Evolutionary conservation across 768 basidiomycete genomes (phyloP).

Genomic region (Podaxis pistillaris): DNA sequence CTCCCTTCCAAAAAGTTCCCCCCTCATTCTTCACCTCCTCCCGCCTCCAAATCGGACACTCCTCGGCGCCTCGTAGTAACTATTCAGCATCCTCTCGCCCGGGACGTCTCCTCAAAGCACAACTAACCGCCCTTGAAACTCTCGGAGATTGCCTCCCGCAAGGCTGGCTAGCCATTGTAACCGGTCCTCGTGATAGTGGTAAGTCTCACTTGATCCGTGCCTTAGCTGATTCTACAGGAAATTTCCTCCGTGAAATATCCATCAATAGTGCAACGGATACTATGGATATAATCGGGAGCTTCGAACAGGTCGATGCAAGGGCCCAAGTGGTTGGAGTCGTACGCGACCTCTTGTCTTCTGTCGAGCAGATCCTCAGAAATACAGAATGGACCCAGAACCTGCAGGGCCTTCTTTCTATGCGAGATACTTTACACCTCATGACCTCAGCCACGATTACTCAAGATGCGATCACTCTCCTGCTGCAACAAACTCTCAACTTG

Average conservation of each 20-base stretch:
- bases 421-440: slow-evolving; percentile 15
- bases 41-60: slow-evolving; percentile 67
- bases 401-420: slow-evolving; percentile 5
- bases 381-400: neutral
- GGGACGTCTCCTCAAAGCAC: slow-evolving; percentile 55
- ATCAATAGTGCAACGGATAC: slow-evolving; percentile 90
- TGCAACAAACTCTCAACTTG: slow-evolving; percentile 10
- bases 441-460: slow-evolving; percentile 11
- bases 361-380: slow-evolving; percentile 37
- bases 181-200: slow-evolving; percentile 70
- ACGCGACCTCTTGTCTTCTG: slow-evolving; percentile 36
- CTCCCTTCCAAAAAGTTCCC: slow-evolving; percentile 26
- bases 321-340: slow-evolving; percentile 37
- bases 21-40: slow-evolving; percentile 44
- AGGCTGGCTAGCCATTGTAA: slow-evolving; percentile 88
- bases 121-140: slow-evolving; percentile 69
- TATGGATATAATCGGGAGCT: slow-evolving; percentile 91
- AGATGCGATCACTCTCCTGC: slow-evolving; percentile 3
- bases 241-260: slow-evolving; percentile 65
- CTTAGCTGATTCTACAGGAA: slow-evolving; percentile 71
- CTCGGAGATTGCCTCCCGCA: slow-evolving; percentile 70
- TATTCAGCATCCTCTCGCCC: slow-evolving; percentile 34
- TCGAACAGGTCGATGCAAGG: slow-evolving; percentile 82
- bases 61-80: slow-evolving; percentile 37
- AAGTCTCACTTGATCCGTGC: slow-evolving; percentile 76